These are phyloP conservation scores for Leptographium wingfieldii DNA, from an alignment of 2,329 filamentous ascomycete genomes.

Conservation along the genomic window DNA sequence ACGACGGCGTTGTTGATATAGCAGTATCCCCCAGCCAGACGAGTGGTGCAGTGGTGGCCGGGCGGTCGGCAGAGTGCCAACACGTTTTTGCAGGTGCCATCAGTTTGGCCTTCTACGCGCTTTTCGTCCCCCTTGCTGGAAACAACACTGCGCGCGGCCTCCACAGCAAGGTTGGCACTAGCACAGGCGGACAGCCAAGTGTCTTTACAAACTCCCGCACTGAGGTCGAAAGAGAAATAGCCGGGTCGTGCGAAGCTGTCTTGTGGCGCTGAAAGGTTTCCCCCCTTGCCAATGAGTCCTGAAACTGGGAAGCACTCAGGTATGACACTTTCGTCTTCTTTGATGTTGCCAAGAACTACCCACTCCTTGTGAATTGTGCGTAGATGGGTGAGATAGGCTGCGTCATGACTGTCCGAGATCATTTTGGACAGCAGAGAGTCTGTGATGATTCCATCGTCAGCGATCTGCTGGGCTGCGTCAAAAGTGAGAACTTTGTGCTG, in stretches of 20 bases:
- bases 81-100: slow-evolving; percentile 4
- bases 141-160: slow-evolving; percentile 5
- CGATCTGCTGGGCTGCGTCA: not conserved
- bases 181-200: slow-evolving; percentile 13
- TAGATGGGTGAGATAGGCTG: slow-evolving; percentile 12
- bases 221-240: slow-evolving; percentile 16
- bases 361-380: slow-evolving; percentile 9
- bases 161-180: slow-evolving; percentile 13
- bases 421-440: not conserved
- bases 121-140: not conserved
- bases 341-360: slow-evolving; percentile 9
- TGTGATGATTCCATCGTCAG: not conserved
- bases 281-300: not conserved
- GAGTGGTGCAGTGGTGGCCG: slow-evolving; percentile 16
- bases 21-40: slow-evolving; percentile 17
- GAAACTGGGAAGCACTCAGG: slow-evolving; percentile 15
- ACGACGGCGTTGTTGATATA: slow-evolving; percentile 18
- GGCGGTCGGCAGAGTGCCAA: slow-evolving; percentile 15
- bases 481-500: not conserved
- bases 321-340: slow-evolving; percentile 10
- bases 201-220: slow-evolving; percentile 11
- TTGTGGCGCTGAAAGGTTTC: slow-evolving; percentile 2
- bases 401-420: slow-evolving; percentile 10
- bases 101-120: not conserved
- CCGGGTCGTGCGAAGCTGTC: slow-evolving; percentile 13